These are phyloP conservation scores for Tylopilus orsonianus DNA, from an alignment of 1,284 basidiomycete species.

Conservation along the genomic window DNA sequence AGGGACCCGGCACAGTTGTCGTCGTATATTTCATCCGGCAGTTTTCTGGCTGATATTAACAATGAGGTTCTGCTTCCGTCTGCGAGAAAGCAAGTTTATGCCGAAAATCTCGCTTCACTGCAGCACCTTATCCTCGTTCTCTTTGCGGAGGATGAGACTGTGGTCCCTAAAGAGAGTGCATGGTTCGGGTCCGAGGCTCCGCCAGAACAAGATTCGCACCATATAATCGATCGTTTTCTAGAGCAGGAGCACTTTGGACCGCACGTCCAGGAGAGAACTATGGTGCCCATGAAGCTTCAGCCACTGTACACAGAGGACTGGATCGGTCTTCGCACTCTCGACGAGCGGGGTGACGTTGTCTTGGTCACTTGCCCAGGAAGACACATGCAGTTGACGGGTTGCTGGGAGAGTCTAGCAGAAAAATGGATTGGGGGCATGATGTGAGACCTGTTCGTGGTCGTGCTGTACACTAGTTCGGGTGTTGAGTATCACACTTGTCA, in stretches of 20 bases:
- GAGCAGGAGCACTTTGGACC: conserved; percentile 21
- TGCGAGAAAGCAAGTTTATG: conserved; percentile 60
- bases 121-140: conserved; percentile 64
- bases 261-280: conserved; percentile 35
- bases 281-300: conserved; percentile 76
- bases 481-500: conserved; percentile 19
- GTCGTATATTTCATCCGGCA: conserved; percentile 69
- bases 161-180: conserved; percentile 80
- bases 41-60: conserved; percentile 74
- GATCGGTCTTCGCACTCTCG: conserved; percentile 80
- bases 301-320: conserved; percentile 84
- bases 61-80: conserved; percentile 53
- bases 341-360: conserved; percentile 66
- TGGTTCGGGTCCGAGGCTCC: conserved; percentile 77
- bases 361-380: conserved; percentile 72
- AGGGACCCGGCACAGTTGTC: conserved; percentile 80
- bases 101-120: conserved; percentile 55
- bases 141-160: conserved; percentile 72
- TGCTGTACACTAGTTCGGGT: neutral
- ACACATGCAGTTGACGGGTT: conserved; percentile 75
- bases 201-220: conserved; percentile 35
- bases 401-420: conserved; percentile 31
- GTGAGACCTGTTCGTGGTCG: neutral
- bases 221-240: conserved; percentile 3
- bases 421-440: conserved; percentile 29